These are phyloP conservation scores for Hippophae tibetana DNA, from an alignment of 306 rosid species.

Conservation along the genomic window DNA sequence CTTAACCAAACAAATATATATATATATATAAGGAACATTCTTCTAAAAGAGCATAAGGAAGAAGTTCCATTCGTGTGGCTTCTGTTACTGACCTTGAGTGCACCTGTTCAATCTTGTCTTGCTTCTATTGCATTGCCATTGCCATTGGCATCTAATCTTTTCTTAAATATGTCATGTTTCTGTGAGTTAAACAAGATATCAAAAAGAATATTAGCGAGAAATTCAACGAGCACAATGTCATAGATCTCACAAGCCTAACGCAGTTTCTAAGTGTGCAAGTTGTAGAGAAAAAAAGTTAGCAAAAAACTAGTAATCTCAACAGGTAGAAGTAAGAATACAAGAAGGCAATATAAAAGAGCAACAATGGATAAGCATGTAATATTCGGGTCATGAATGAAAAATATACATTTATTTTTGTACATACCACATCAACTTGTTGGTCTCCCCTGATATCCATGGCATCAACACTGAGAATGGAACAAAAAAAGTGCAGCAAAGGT, in stretches of 20 bases:
- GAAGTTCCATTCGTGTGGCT: no score
- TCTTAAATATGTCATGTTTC: slow-evolving; percentile 92
- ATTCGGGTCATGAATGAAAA: neutral
- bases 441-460: slow-evolving; percentile 99
- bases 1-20: neutral
- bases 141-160: slow-evolving; percentile 70
- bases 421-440: slow-evolving; percentile 91
- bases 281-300: neutral
- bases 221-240: neutral
- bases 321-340: neutral
- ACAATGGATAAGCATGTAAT: neutral
- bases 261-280: neutral
- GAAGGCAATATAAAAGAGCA: neutral
- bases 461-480: slow-evolving; percentile 88
- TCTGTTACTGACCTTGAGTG: slow-evolving; percentile 55
- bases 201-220: slow-evolving; percentile 2
- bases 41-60: no score
- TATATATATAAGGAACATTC: no score
- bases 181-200: slow-evolving; percentile 24
- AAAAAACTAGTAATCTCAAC: slow-evolving; percentile 3
- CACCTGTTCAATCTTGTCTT: slow-evolving; percentile 84
- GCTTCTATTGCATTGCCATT: slow-evolving; percentile 86
- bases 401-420: slow-evolving; percentile 14
- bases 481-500: slow-evolving; percentile 89
- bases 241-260: no score